Percentiles rank a stretch among this genome's conserved stretches.
Conservation (phyloP, 305 asterid species). For the Caryopteris hybrid region DNA sequence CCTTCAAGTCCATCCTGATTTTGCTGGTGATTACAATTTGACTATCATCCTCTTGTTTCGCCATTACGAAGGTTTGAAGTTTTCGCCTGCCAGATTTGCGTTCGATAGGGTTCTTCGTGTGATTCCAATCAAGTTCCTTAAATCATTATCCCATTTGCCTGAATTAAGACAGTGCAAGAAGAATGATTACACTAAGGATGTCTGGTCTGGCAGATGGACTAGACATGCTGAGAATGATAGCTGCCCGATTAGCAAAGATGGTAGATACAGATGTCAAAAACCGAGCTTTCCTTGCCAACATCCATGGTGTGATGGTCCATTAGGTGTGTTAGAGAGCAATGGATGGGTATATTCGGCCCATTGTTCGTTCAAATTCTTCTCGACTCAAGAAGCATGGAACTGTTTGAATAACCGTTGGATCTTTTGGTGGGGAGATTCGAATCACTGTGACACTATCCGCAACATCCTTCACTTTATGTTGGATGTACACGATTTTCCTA, state of each 20-base stretch:
- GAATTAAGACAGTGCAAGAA: constrained; percentile 43
- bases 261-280: constrained; percentile 71
- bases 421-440: constrained; percentile 99
- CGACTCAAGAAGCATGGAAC: constrained; percentile 59
- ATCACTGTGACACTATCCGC: constrained; percentile 84
- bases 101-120: constrained; percentile 62
- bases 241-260: constrained; percentile 63
- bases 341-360: constrained; percentile 94
- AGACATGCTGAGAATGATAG: constrained; percentile 67
- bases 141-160: constrained; percentile 31
- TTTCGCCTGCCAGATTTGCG: constrained; percentile 59
- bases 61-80: constrained; percentile 69
- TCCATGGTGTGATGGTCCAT: constrained; percentile 82
- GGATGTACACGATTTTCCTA: constrained; percentile 35
- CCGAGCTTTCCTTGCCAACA: constrained; percentile 50
- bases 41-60: constrained; percentile 66
- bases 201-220: constrained; percentile 96
- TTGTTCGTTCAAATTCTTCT: constrained; percentile 75
- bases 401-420: constrained; percentile 72
- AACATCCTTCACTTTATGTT: constrained; percentile 73
- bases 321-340: constrained; percentile 75
- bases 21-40: constrained; percentile 70
- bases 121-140: constrained; percentile 41
- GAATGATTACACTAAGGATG: constrained; percentile 58
- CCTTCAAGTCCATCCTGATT: constrained; percentile 83